phyloP scores from a whole-genome alignment of 176 grass and related monocot genomes.

The Bothriochloa decipiens region DNA sequence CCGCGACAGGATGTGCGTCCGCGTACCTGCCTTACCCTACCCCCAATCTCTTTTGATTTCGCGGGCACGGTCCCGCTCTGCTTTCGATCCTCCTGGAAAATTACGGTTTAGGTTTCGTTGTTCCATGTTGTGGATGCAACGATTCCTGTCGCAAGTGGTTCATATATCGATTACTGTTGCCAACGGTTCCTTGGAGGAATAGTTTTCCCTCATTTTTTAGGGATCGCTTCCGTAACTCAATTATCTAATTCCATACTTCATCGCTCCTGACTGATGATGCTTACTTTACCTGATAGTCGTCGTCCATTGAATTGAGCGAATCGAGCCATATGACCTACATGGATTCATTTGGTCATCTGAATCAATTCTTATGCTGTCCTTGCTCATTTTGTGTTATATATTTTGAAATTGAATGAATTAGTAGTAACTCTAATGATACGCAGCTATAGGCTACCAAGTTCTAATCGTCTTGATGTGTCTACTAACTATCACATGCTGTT shows the following conservation, averaged over 20 bases:
- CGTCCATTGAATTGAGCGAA: background rate
- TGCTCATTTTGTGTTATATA: background rate
- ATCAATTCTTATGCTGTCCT: background rate
- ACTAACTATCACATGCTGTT: slow-evolving; percentile 18
- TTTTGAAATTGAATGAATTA: too few species aligned
- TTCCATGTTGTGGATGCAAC: background rate
- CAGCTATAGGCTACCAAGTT: background rate
- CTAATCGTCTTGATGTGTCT: background rate
- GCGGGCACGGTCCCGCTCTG: background rate
- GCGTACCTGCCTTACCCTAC: background rate
- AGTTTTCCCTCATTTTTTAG: background rate
- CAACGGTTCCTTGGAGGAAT: background rate
- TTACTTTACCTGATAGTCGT: background rate
- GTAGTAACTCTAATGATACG: background rate
- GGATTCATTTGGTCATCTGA: background rate
- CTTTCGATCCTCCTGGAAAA: background rate
- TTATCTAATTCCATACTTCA: background rate
- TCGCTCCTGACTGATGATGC: background rate
- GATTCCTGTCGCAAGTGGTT: background rate
- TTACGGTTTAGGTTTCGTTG: slow-evolving; percentile 15
- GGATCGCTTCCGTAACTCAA: background rate
- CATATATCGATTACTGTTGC: background rate
- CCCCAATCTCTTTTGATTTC: background rate
- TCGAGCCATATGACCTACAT: background rate
- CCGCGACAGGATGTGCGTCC: slow-evolving; percentile 78